Evolutionary conservation across 805 yeast genomes (phyloP).

Genomic region (Ogataea corticis): DNA sequence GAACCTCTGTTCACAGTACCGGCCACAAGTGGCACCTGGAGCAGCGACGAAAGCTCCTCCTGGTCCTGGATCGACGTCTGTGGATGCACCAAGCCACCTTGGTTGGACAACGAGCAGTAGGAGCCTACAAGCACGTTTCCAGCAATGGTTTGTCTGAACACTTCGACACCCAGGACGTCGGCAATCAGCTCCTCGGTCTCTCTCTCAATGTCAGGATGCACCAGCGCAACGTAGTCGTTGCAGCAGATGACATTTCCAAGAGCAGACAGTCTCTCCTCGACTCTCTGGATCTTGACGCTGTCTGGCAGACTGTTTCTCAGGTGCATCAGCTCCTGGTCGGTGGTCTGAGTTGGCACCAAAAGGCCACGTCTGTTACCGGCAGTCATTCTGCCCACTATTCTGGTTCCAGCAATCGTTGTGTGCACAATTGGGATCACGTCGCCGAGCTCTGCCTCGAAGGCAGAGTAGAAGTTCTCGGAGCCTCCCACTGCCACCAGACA

Average conservation of each 20-base stretch:
- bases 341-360: slow-evolving; percentile 94
- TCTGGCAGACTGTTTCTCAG: slow-evolving; percentile 96
- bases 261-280: slow-evolving; percentile 96
- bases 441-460: slow-evolving; percentile 96
- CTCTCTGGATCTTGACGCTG: slow-evolving; percentile 91
- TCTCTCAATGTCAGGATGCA: slow-evolving; percentile 98
- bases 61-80: slow-evolving; percentile 97
- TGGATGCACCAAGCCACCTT: slow-evolving; percentile 98
- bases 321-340: slow-evolving; percentile 98
- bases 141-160: slow-evolving; percentile 97
- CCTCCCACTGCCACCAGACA: slow-evolving; percentile 97
- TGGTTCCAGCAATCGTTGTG: slow-evolving; percentile 96
- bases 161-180: slow-evolving; percentile 97
- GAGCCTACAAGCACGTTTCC: slow-evolving; percentile 98
- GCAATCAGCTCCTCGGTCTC: slow-evolving; percentile 98
- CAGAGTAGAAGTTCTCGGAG: slow-evolving; percentile 79
- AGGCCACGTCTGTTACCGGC: slow-evolving; percentile 98
- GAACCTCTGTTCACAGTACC: slow-evolving; percentile 99
- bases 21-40: slow-evolving; percentile 97
- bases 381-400: slow-evolving; percentile 97
- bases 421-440: slow-evolving; percentile 96
- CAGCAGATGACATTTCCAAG: slow-evolving; percentile 97
- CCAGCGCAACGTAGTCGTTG: slow-evolving; percentile 97
- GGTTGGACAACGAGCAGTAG: slow-evolving; percentile 91
- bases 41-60: slow-evolving; percentile 91